Conservation (phyloP, 345 rosid species). For the Salix dunnii region DNA sequence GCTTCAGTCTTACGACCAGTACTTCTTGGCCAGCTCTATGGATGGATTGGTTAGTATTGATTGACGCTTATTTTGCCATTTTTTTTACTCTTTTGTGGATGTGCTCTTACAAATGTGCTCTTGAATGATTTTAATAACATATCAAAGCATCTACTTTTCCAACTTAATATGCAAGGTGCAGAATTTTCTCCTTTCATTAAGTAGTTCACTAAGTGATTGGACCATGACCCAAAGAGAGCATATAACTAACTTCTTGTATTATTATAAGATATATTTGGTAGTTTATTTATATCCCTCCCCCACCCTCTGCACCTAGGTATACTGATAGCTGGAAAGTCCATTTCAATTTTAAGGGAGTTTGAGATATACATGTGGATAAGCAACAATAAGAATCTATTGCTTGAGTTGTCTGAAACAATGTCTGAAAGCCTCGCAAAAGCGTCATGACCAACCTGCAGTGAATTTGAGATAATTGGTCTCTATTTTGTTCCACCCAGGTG, state of each 20-base stretch:
- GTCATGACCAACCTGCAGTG: neutral
- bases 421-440: too few species aligned
- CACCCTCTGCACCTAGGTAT: neutral
- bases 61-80: neutral
- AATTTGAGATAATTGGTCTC: neutral
- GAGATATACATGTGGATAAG: neutral
- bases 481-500: neutral
- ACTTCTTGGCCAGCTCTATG: conserved; percentile 91
- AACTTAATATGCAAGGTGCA: neutral
- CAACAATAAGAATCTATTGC: too few species aligned
- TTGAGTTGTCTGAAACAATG: too few species aligned
- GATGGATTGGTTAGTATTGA: conserved; percentile 68
- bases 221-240: neutral
- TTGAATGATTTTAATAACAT: neutral
- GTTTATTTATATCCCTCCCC: neutral
- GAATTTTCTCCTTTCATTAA: neutral
- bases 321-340: neutral
- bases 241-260: too few species aligned
- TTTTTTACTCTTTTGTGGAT: neutral
- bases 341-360: neutral
- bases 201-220: neutral
- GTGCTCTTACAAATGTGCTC: neutral
- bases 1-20: conserved; percentile 61
- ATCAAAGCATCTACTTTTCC: neutral
- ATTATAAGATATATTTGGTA: neutral